Evolutionary conservation across 1,284 basidiomycete species (phyloP).

Genomic region (Pascua guehoae): DNA sequence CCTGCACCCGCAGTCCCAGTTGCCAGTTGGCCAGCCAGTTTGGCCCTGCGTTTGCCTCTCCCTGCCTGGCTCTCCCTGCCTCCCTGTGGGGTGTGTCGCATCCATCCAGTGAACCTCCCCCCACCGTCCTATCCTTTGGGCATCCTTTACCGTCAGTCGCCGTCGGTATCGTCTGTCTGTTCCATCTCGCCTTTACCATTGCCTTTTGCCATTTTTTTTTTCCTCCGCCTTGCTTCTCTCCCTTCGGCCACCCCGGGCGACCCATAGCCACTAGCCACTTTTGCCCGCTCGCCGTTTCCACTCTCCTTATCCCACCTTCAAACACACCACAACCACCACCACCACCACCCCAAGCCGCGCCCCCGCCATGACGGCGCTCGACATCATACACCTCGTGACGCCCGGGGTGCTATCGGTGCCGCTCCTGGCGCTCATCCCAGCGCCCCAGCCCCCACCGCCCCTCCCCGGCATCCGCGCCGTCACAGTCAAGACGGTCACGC

Average conservation of each 20-base stretch:
- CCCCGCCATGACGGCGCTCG: constrained; percentile 14
- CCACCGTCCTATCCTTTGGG: too few relatives aligned
- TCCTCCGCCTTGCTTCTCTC: neutral
- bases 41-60: too few relatives aligned
- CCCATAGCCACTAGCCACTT: neutral
- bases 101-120: too few relatives aligned
- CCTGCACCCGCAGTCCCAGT: too few relatives aligned
- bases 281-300: neutral
- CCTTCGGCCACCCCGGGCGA: neutral
- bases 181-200: neutral
- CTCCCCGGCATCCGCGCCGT: constrained; percentile 36
- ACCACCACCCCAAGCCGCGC: neutral
- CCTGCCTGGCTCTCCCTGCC: too few relatives aligned
- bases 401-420: constrained; percentile 36
- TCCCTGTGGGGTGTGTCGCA: too few relatives aligned
- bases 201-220: too few relatives aligned
- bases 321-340: neutral
- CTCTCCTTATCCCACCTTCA: neutral
- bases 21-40: too few relatives aligned
- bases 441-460: constrained; percentile 5
- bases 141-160: too few relatives aligned
- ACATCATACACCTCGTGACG: constrained; percentile 14
- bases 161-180: too few relatives aligned
- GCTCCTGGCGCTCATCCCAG: constrained; percentile 22
- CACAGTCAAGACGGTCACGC: constrained; percentile 37